These are phyloP conservation scores for Solanum paucissectum DNA, from an alignment of 257 asterid species.

Conservation along the genomic window DNA sequence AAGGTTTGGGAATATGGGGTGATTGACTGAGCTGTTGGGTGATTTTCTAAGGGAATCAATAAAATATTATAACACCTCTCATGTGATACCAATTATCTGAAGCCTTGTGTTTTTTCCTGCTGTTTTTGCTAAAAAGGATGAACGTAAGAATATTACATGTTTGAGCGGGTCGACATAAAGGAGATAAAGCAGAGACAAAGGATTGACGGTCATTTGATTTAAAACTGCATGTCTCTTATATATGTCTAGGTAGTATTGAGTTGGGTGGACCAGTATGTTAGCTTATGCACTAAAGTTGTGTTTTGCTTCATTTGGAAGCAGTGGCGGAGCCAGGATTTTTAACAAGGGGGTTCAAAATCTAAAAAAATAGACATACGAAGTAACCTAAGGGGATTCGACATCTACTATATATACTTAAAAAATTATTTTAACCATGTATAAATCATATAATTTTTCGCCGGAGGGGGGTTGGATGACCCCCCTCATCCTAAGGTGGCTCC, in stretches of 20 bases:
- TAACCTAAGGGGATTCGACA: no score
- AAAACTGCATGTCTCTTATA: not conserved
- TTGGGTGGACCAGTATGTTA: not conserved
- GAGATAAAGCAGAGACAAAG: not conserved
- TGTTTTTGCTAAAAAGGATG: not conserved
- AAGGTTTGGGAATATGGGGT: not conserved
- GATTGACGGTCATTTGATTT: not conserved
- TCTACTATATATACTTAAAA: no score
- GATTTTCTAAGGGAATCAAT: not conserved
- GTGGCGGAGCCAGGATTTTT: no score
- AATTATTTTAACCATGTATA: no score
- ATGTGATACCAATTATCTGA: not conserved
- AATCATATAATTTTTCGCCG: no score
- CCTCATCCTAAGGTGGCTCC: no score
- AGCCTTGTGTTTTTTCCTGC: not conserved
- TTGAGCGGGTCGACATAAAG: not conserved
- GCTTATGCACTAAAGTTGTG: not conserved
- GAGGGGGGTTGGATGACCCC: no score
- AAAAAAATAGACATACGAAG: no score
- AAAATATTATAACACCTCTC: not conserved
- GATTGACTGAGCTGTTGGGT: not conserved
- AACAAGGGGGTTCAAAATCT: no score
- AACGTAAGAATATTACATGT: not conserved
- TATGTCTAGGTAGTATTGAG: not conserved
- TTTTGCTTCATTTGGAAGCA: not conserved